A percentile compares a stretch with the other conserved stretches of the same genome.
phyloP scores from a whole-genome alignment of 345 rosid genomes.

The Arabis alpina region DNA sequence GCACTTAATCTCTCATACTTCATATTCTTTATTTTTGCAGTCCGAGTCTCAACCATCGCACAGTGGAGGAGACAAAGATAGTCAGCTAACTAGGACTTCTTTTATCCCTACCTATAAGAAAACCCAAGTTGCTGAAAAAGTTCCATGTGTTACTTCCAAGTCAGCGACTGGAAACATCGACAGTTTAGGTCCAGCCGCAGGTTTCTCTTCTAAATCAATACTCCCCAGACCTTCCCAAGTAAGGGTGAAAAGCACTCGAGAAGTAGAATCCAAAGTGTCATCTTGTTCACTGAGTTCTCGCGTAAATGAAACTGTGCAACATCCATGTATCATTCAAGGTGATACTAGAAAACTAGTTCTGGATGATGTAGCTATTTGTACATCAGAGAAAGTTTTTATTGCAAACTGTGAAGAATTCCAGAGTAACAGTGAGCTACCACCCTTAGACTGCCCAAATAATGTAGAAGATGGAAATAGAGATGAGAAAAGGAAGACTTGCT shows the following conservation, averaged over 20 bases:
- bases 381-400: conserved; percentile 34
- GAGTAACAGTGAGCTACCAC: conserved; percentile 39
- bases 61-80: conserved; percentile 44
- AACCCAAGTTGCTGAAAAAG: conserved; percentile 41
- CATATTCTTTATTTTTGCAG: conserved; percentile 52
- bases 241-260: conserved; percentile 40
- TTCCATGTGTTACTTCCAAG: conserved; percentile 32
- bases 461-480: conserved; percentile 31
- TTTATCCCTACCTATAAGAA: conserved; percentile 45
- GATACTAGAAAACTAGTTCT: conserved; percentile 39
- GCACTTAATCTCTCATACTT: conserved; percentile 27
- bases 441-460: conserved; percentile 23
- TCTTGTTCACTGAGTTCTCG: conserved; percentile 39
- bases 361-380: conserved; percentile 33
- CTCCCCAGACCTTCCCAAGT: conserved; percentile 33
- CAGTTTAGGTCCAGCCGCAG: conserved; percentile 30
- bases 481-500: conserved; percentile 34
- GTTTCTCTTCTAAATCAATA: conserved; percentile 39
- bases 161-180: conserved; percentile 34
- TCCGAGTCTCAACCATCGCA: conserved; percentile 55
- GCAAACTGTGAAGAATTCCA: conserved; percentile 35
- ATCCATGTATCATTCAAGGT: conserved; percentile 32
- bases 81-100: conserved; percentile 41
- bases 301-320: conserved; percentile 38
- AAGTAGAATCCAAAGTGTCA: conserved; percentile 36